These are phyloP conservation scores for Peronosclerospora sorghi DNA, from an alignment of 352 stramenopile species.

Conservation along the genomic window DNA sequence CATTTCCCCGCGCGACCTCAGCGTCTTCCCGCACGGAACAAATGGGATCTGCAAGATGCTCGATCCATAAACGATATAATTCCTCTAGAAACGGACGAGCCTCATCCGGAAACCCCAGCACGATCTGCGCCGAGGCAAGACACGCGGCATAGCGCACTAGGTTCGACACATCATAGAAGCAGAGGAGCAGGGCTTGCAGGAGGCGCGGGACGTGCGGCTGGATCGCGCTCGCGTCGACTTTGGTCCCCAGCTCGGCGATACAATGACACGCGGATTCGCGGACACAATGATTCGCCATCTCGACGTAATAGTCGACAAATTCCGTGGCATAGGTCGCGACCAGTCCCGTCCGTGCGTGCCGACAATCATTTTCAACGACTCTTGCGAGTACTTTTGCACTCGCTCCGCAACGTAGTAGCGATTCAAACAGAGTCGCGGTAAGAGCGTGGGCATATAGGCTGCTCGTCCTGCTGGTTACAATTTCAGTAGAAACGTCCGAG, in stretches of 20 bases:
- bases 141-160: slow-evolving; percentile 94
- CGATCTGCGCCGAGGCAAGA: slow-evolving; percentile 76
- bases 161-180: slow-evolving; percentile 94
- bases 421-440: slow-evolving; percentile 95
- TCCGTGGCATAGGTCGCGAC: slow-evolving; percentile 83
- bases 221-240: slow-evolving; percentile 67
- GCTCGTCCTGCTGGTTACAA: slow-evolving; percentile 43
- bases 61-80: slow-evolving; percentile 86
- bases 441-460: slow-evolving; percentile 66
- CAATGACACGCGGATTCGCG: slow-evolving; percentile 92
- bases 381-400: slow-evolving; percentile 93
- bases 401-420: slow-evolving; percentile 94
- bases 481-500: slow-evolving; percentile 78
- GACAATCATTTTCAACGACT: slow-evolving; percentile 91
- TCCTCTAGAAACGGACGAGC: slow-evolving; percentile 80
- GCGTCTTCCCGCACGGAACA: slow-evolving; percentile 95
- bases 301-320: slow-evolving; percentile 92
- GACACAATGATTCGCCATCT: slow-evolving; percentile 94
- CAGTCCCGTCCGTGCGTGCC: slow-evolving; percentile 58
- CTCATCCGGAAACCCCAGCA: slow-evolving; percentile 78
- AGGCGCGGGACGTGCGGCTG: slow-evolving; percentile 53
- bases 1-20: slow-evolving; percentile 89
- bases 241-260: slow-evolving; percentile 90
- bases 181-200: slow-evolving; percentile 86
- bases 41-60: slow-evolving; percentile 94